phyloP scores from a whole-genome alignment of 352 stramenopile species.

The Stephanocyclus meneghinianus region DNA sequence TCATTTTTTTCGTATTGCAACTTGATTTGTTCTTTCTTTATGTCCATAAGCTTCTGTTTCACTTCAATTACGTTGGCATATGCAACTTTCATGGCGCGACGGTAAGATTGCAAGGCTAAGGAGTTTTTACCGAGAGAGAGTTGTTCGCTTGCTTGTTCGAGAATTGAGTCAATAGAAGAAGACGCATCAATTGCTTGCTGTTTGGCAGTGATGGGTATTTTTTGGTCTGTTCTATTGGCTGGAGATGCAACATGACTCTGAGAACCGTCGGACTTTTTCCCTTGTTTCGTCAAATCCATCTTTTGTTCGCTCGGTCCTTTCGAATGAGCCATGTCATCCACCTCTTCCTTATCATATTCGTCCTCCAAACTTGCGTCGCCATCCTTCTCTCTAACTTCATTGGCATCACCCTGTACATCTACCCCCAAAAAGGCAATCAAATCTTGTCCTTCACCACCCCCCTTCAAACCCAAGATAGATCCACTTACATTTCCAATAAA shows the following conservation, averaged over 20 bases:
- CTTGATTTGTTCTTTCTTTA: conserved; percentile 24
- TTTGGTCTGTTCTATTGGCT: neutral
- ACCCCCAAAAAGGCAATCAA: conserved; percentile 13
- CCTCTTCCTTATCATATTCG: neutral
- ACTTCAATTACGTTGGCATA: conserved; percentile 44
- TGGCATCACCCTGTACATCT: neutral
- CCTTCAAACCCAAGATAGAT: conserved; percentile 1
- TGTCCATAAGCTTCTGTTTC: conserved; percentile 24
- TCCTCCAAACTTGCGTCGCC: neutral
- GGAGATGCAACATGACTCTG: neutral
- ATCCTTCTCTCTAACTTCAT: neutral
- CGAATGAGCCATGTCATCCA: neutral
- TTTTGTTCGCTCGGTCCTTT: neutral
- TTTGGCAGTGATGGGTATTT: neutral
- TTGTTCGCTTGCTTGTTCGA: conserved; percentile 40
- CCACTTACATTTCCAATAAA: neutral
- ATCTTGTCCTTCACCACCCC: neutral
- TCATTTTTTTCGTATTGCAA: conserved; percentile 18
- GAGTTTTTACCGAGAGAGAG: conserved; percentile 41
- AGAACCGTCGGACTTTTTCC: neutral
- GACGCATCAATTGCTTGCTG: neutral
- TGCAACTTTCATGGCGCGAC: conserved; percentile 39
- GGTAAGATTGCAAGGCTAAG: conserved; percentile 30
- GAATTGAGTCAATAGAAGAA: conserved; percentile 27
- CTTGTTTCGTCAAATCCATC: neutral